Conservation (phyloP, 306 rosid species). For the Vicia faba region DNA sequence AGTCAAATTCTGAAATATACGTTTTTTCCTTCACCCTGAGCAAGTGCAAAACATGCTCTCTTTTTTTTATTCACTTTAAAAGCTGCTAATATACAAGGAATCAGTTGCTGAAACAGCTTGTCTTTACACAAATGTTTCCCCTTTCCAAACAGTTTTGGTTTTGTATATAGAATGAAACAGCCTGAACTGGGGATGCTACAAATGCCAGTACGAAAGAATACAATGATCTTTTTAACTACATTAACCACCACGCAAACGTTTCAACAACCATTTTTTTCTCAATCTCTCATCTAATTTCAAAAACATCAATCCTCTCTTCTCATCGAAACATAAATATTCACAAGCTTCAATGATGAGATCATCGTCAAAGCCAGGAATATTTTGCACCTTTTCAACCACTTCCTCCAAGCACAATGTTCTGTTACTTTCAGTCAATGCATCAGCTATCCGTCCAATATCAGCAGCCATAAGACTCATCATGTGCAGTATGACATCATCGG, state of each 20-base stretch:
- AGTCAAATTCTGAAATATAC: neutral
- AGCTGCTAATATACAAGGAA: constrained; percentile 4
- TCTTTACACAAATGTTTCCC: constrained; percentile 7
- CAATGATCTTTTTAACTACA: constrained; percentile 30
- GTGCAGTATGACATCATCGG: constrained; percentile 45
- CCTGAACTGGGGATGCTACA: constrained; percentile 26
- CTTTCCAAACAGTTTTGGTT: constrained; percentile 6
- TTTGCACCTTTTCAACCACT: constrained; percentile 55
- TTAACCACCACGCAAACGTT: constrained; percentile 47
- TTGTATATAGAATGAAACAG: constrained; percentile 11
- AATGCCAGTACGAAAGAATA: constrained; percentile 16
- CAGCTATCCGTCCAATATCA: constrained; percentile 54
- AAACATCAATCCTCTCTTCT: constrained; percentile 57
- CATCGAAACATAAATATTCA: constrained; percentile 54
- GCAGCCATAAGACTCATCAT: constrained; percentile 61
- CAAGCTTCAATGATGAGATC: constrained; percentile 63
- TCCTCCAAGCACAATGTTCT: constrained; percentile 47
- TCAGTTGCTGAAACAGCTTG: constrained; percentile 8
- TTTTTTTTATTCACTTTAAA: neutral
- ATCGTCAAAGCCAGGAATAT: constrained; percentile 55
- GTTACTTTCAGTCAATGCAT: constrained; percentile 52
- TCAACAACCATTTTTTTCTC: constrained; percentile 59
- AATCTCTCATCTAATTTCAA: constrained; percentile 54
- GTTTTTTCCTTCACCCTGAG: neutral
- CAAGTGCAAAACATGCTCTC: neutral